A percentile compares a stretch with the other conserved stretches of the same genome.
Evolutionary conservation across 352 stramenopile species (phyloP).

Genomic region (Phytophthora pseudosyringae): DNA sequence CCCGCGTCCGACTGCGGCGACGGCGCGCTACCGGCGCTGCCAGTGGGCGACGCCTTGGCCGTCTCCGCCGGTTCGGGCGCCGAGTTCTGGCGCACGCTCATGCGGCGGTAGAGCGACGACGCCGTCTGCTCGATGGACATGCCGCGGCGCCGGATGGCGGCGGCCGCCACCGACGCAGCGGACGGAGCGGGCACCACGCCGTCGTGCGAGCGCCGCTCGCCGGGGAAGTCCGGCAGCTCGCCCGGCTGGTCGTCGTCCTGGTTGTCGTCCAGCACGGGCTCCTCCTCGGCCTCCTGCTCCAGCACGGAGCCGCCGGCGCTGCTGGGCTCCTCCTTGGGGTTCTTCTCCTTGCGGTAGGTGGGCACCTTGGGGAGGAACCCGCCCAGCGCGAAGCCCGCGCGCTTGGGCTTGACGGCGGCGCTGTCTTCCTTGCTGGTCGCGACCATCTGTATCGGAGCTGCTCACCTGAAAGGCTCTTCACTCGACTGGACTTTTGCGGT

Average conservation of each 20-base stretch:
- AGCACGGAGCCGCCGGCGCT: not conserved
- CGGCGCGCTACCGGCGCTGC: constrained; percentile 17
- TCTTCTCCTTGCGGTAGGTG: constrained; percentile 54
- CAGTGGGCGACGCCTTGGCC: constrained; percentile 38
- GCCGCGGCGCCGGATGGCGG: constrained; percentile 45
- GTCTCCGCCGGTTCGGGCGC: constrained; percentile 31
- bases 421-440: constrained; percentile 46
- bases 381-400: constrained; percentile 48
- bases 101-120: constrained; percentile 56
- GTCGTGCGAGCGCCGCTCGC: constrained; percentile 56
- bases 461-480: constrained; percentile 2
- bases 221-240: constrained; percentile 52
- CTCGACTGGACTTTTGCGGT: constrained; percentile 35
- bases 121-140: constrained; percentile 65
- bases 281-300: constrained; percentile 36
- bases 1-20: constrained; percentile 45
- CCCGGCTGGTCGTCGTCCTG: constrained; percentile 51
- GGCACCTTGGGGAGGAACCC: constrained; percentile 72
- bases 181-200: constrained; percentile 38
- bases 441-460: constrained; percentile 41
- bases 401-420: constrained; percentile 53
- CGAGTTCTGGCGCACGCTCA: constrained; percentile 59
- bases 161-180: constrained; percentile 34
- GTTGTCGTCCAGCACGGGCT: constrained; percentile 36
- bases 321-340: constrained; percentile 26